These are phyloP conservation scores for Aspergillus avenaceus DNA, from an alignment of 495 filamentous ascomycete genomes.

Conservation along the genomic window DNA sequence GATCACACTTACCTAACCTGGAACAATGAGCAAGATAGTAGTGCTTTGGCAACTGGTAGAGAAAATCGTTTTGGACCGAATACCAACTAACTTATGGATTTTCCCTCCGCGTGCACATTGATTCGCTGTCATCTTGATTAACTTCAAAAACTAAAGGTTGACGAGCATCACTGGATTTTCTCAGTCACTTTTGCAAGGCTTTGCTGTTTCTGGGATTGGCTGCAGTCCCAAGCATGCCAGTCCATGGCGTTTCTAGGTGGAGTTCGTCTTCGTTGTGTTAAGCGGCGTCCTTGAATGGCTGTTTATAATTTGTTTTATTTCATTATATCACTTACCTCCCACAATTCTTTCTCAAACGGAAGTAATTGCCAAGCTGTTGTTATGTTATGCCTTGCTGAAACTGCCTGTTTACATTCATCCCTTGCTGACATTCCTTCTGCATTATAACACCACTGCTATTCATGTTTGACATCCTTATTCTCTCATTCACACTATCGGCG, in stretches of 20 bases:
- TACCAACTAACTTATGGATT: slow-evolving; percentile 11
- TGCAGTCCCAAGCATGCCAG: neutral
- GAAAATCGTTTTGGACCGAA: slow-evolving; percentile 27
- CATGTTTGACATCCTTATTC: neutral
- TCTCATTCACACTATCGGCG: neutral
- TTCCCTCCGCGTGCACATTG: neutral
- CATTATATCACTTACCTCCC: too few relatives aligned
- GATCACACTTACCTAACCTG: slow-evolving; percentile 97
- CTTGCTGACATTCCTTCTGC: slow-evolving; percentile 3
- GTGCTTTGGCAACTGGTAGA: slow-evolving; percentile 53
- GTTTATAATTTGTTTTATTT: neutral
- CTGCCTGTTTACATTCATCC: slow-evolving; percentile 9
- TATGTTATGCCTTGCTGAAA: neutral
- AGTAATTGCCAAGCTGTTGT: too few relatives aligned
- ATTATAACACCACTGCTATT: neutral
- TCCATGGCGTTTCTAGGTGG: slow-evolving; percentile 10
- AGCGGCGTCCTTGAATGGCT: neutral
- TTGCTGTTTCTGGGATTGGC: too few relatives aligned
- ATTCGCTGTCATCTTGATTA: slow-evolving; percentile 5
- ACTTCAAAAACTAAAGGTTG: neutral
- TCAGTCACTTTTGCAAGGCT: too few relatives aligned
- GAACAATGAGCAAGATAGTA: slow-evolving; percentile 80
- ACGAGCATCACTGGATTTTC: slow-evolving; percentile 10
- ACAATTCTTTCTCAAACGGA: too few relatives aligned
- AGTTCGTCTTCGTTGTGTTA: neutral